phyloP scores from a whole-genome alignment of 306 rosid species.

The Cicer chorassanicum region DNA sequence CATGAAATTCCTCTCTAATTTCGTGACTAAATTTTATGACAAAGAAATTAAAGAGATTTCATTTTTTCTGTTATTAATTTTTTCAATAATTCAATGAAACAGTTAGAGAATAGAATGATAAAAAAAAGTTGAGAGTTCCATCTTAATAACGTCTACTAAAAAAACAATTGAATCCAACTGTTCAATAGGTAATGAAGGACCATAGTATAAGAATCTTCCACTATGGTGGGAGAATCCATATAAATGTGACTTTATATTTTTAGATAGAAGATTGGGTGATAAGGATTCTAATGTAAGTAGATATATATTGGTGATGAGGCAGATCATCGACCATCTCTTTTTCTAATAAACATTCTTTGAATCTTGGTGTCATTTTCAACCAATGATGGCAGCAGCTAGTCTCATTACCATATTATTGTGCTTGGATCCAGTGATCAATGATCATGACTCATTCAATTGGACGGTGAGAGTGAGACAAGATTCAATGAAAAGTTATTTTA shows the following conservation, averaged over 20 bases:
- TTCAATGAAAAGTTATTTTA: slow-evolving; percentile 17
- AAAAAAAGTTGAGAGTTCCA: too few species aligned
- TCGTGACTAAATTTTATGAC: too few species aligned
- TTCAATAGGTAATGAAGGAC: slow-evolving; percentile 58
- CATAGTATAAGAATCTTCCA: neutral
- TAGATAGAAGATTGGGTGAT: slow-evolving; percentile 43
- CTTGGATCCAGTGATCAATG: slow-evolving; percentile 38
- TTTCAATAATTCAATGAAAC: too few species aligned
- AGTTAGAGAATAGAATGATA: too few species aligned
- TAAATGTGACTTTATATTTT: slow-evolving; percentile 1
- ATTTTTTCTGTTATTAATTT: too few species aligned
- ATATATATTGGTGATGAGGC: slow-evolving; percentile 46
- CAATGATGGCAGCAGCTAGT: slow-evolving; percentile 64
- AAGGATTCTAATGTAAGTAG: slow-evolving; percentile 50
- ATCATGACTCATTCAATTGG: slow-evolving; percentile 45
- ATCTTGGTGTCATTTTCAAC: slow-evolving; percentile 55
- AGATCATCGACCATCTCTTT: slow-evolving; percentile 50
- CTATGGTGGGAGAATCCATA: too few species aligned
- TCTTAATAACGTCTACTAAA: too few species aligned
- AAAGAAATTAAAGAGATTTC: too few species aligned
- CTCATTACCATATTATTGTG: slow-evolving; percentile 47
- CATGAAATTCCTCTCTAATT: too few species aligned
- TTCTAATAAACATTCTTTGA: slow-evolving; percentile 55
- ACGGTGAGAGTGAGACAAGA: neutral
- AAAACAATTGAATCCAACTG: neutral